These are phyloP conservation scores for Sorghum bicolor DNA, from an alignment of 176 grass and related monocot species.

Conservation along the genomic window DNA sequence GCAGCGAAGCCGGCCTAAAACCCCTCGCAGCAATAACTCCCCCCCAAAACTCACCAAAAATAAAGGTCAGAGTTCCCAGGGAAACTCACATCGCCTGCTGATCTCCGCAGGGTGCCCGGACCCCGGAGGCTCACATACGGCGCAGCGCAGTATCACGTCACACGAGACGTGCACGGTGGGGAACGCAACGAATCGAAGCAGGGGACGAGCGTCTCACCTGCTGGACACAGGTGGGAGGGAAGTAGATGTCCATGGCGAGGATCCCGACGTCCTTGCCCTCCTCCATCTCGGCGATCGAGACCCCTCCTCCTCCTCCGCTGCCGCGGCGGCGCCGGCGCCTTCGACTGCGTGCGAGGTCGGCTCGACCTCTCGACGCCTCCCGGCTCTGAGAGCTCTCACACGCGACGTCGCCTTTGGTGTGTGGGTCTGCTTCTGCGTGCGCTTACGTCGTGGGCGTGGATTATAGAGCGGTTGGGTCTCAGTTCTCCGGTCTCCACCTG, in stretches of 20 bases:
- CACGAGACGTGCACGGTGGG: background rate
- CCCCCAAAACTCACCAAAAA: too few relatives aligned
- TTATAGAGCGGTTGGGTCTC: background rate
- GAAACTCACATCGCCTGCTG: too few relatives aligned
- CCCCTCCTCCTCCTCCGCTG: background rate
- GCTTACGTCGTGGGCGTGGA: too few relatives aligned
- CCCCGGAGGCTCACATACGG: background rate
- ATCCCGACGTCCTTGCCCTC: slow-evolving; percentile 77
- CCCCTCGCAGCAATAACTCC: too few relatives aligned
- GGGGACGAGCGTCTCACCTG: slow-evolving; percentile 38
- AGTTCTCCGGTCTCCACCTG: background rate
- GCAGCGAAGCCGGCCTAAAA: too few relatives aligned
- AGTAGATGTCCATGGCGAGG: slow-evolving; percentile 96
- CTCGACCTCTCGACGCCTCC: background rate
- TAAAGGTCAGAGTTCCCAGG: too few relatives aligned
- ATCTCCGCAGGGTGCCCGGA: background rate
- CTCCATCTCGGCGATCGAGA: slow-evolving; percentile 39
- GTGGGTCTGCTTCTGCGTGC: too few relatives aligned
- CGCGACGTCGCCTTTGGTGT: too few relatives aligned
- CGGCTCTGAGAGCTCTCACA: background rate
- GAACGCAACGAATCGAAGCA: background rate
- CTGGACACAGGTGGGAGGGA: slow-evolving; percentile 71
- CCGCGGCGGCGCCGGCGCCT: background rate
- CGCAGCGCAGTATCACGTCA: background rate
- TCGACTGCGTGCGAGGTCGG: background rate